Evolutionary conservation across 495 filamentous ascomycete genomes (phyloP).

Genomic region (Filosporella fistucella): DNA sequence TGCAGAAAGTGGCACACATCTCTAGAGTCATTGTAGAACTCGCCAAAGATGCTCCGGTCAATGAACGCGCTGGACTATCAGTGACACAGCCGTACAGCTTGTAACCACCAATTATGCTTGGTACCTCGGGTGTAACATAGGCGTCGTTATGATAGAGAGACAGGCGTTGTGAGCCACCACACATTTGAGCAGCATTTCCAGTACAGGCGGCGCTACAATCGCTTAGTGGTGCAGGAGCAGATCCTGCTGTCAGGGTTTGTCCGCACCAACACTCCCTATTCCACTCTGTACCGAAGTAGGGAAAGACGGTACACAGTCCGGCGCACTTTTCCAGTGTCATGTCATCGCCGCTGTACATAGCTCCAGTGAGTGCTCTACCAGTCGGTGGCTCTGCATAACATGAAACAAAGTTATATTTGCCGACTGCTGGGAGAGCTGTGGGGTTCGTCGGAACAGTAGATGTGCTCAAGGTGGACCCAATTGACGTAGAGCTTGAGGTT

Average conservation of each 20-base stretch:
- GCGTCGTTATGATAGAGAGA: slow-evolving; percentile 26
- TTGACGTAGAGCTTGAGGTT: slow-evolving; percentile 1
- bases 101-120: neutral
- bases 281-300: slow-evolving; percentile 14
- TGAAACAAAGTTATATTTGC: slow-evolving; percentile 12
- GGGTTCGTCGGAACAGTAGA: neutral
- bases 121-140: slow-evolving; percentile 8
- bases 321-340: slow-evolving; percentile 21
- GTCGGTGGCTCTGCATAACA: slow-evolving; percentile 12
- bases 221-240: slow-evolving; percentile 9
- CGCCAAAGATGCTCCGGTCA: neutral
- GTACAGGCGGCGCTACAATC: slow-evolving; percentile 14
- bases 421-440: slow-evolving; percentile 9
- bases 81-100: neutral
- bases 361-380: slow-evolving; percentile 14
- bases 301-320: slow-evolving; percentile 4
- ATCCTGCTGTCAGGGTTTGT: slow-evolving; percentile 13
- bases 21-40: slow-evolving; percentile 22
- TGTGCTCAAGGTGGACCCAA: neutral
- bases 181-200: slow-evolving; percentile 12
- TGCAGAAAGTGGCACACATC: slow-evolving; percentile 24
- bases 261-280: slow-evolving; percentile 20
- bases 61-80: neutral
- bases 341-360: neutral
- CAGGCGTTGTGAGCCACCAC: slow-evolving; percentile 16